Evolutionary conservation across 2,329 filamentous ascomycete genomes (phyloP).

Genomic region (Trichoderma afroharzianum): DNA sequence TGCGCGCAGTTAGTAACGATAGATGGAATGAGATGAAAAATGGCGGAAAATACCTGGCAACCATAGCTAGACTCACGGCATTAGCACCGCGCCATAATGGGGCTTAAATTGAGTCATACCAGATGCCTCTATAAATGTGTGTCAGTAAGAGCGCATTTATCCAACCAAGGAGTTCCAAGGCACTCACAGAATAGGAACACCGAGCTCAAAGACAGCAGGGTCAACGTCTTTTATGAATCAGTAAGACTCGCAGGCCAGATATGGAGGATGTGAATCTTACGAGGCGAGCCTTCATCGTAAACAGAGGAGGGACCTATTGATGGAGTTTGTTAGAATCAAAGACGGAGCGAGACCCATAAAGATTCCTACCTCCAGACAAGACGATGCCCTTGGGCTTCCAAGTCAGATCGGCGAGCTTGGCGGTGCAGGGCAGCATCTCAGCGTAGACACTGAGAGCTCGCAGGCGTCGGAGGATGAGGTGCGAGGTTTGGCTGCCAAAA

Average conservation of each 20-base stretch:
- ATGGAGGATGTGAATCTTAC: not conserved
- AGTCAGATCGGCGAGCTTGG: not conserved
- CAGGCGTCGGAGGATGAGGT: not conserved
- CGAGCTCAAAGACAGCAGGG: constrained; percentile 64
- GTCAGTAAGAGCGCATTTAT: constrained; percentile 15
- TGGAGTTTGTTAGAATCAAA: not conserved
- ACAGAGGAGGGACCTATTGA: not conserved
- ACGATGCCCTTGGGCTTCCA: not conserved
- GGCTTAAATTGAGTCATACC: not conserved
- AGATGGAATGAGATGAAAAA: not conserved
- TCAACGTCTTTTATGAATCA: constrained; percentile 46
- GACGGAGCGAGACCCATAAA: not conserved
- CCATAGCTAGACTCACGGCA: not conserved
- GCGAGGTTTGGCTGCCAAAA: not conserved
- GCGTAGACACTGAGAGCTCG: not conserved
- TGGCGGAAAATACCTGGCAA: not conserved
- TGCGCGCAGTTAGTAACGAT: not conserved
- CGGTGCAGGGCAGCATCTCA: not conserved
- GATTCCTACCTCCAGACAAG: not conserved
- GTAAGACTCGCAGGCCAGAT: not conserved
- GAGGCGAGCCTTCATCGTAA: not conserved
- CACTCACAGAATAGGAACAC: constrained; percentile 46
- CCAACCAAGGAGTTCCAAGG: constrained; percentile 29
- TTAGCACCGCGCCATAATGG: not conserved
- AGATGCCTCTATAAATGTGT: not conserved